Base-by-base conservation (phyloP, 2,329 filamentous ascomycete genomes). In the Zalaria sp. region DNA sequence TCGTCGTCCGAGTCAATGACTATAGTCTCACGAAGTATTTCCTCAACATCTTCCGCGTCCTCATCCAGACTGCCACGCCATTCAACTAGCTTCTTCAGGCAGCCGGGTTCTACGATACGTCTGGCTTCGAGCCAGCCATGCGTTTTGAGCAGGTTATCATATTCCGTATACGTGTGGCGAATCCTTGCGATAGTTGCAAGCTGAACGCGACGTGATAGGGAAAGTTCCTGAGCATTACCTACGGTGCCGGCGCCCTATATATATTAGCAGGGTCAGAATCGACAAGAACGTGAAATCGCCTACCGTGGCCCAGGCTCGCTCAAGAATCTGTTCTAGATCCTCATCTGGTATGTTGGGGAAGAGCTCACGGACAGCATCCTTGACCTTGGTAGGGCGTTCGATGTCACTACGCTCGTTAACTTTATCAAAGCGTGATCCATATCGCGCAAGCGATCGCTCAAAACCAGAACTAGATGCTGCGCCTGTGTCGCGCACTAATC, bases 11-110 rank as follows among this genome's bases (percentile, higher is more conserved):
- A 73, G 41, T 75, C 74, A 42, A 79, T 71, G 41, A 79, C 69
- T 49, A 80, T 77, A 44, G 77, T 71, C 56, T 80, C 76, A 39
- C 73, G 70, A 41, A 79, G 73, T 27, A 76, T 71, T 49, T 79
- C 74, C 52, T 79, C 74, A 25, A 78, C 61, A 40, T 73, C 72
- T 35, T 63, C 62, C 39, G 62, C 62, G 27, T 64, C 53, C 54
- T 69, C 60, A 56, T 73, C 69, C 51, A 72, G 66, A 54, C 79
- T 73, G 37, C 75, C 76, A 44, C 75, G 67, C 77, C 77, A 81
- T 54, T 75, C 68, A 40, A 75, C 68, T 36, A 81, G 59, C 52
- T 72, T 75, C 25, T 67, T 63, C 25, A 79, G 58, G 37, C 68
- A 73, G 4, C 63, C 59, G 40, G 70, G 67, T 55, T 79, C 73